A percentile compares a stretch with the other conserved stretches of the same genome.
These are phyloP conservation scores for Ambrosia artemisiifolia DNA, from an alignment of 129 eudicot species.

Conservation along the genomic window DNA sequence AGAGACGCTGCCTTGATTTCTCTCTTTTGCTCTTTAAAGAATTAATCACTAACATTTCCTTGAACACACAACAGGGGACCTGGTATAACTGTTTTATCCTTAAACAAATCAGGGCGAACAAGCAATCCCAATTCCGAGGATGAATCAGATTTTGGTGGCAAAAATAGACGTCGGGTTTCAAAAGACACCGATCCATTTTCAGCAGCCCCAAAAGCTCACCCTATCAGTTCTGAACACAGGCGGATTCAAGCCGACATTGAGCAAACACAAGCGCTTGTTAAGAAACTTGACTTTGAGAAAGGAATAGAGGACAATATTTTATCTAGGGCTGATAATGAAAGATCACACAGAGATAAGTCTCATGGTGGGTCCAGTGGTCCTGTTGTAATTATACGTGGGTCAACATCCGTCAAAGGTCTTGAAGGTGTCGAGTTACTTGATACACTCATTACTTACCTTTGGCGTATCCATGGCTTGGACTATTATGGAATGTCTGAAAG, in stretches of 20 bases:
- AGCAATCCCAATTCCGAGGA: constrained; percentile 74
- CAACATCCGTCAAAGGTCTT: constrained; percentile 76
- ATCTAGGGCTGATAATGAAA: constrained; percentile 68
- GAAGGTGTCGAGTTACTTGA: constrained; percentile 94
- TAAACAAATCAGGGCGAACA: constrained; percentile 63
- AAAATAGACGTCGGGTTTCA: constrained; percentile 52
- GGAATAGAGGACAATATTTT: constrained; percentile 84
- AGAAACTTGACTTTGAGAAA: constrained; percentile 86
- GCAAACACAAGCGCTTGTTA: constrained; percentile 82
- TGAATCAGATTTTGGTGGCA: constrained; percentile 64
- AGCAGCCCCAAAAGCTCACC: constrained; percentile 87
- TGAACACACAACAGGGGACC: constrained; percentile 72
- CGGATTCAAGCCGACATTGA: constrained; percentile 69
- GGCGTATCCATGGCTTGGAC: constrained; percentile 94
- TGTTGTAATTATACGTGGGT: constrained; percentile 74
- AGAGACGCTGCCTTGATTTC: constrained; percentile 24
- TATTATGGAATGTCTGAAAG: constrained; percentile 80
- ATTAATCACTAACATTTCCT: constrained; percentile 8
- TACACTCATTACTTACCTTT: constrained; percentile 87
- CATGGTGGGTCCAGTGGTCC: constrained; percentile 86
- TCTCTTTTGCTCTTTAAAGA: background rate
- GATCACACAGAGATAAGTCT: constrained; percentile 70
- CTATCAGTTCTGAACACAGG: constrained; percentile 72
- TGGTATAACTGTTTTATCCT: constrained; percentile 43
- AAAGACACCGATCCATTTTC: constrained; percentile 56